These are phyloP conservation scores for Grosmannia clavigera DNA, from an alignment of 2,329 filamentous ascomycete genomes.

Conservation along the genomic window DNA sequence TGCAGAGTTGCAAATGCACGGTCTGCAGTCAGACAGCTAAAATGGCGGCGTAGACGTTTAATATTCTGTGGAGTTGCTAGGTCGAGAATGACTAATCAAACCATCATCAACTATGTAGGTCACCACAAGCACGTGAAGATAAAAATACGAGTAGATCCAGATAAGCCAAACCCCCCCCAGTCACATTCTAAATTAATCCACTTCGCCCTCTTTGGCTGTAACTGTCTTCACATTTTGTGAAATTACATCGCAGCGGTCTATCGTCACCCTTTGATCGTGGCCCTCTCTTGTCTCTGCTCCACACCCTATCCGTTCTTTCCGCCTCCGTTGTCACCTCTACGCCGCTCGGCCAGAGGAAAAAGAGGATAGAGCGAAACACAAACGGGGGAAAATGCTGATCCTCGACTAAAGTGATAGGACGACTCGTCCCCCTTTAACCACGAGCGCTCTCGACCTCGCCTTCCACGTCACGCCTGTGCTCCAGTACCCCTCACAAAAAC, in stretches of 20 bases:
- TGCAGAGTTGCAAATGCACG: background rate
- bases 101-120: background rate
- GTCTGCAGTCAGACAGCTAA: background rate
- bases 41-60: background rate
- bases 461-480: background rate
- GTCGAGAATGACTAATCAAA: background rate
- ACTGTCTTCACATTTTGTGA: background rate
- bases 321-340: background rate
- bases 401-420: slow-evolving; percentile 2
- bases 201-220: background rate
- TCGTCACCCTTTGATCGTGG: background rate
- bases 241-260: slow-evolving; percentile 2
- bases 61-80: background rate
- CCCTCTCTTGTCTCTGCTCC: background rate
- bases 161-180: background rate
- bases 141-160: background rate
- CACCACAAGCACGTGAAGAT: slow-evolving; percentile 1
- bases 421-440: slow-evolving; percentile 2
- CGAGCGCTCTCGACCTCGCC: background rate
- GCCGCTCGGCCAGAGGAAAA: background rate
- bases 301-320: background rate
- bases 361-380: background rate
- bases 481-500: background rate
- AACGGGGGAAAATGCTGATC: slow-evolving; percentile 1
- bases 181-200: background rate